A percentile compares a stretch with the other conserved stretches of the same genome.
Conservation (phyloP, 768 basidiomycete genomes). For the Asterophora parasitica region DNA sequence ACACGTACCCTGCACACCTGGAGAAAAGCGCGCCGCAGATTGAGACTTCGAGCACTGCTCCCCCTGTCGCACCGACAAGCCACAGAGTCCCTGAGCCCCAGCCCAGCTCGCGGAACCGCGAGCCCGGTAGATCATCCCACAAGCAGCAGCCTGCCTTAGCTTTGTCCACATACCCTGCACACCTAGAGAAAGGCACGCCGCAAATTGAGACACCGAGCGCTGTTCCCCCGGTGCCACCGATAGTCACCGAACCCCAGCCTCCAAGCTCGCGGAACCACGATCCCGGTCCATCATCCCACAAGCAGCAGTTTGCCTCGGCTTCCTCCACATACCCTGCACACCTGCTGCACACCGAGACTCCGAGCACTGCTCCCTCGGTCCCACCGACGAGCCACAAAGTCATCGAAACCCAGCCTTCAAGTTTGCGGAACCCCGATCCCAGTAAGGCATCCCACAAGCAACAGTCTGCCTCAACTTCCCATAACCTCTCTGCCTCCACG, state of each 20-base stretch:
- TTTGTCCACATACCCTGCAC: background rate
- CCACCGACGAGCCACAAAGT: background rate
- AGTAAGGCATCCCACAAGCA: constrained; percentile 3
- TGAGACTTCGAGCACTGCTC: background rate
- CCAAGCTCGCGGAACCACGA: background rate
- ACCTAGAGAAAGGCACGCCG: too few relatives aligned
- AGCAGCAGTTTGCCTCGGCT: background rate
- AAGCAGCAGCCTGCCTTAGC: background rate
- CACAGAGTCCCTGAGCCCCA: background rate
- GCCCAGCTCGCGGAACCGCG: background rate
- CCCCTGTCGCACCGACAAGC: background rate
- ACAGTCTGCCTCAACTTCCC: background rate
- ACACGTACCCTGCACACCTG: background rate
- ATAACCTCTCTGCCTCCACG: background rate
- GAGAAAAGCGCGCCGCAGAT: too few relatives aligned
- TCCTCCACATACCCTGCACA: background rate
- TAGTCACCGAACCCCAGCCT: background rate
- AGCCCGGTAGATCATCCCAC: background rate
- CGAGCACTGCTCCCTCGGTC: background rate
- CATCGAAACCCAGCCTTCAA: background rate
- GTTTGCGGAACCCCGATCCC: background rate
- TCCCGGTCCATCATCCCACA: background rate
- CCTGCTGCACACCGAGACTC: too few relatives aligned
- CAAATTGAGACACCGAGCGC: background rate
- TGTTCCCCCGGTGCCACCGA: background rate